Percentiles rank a stretch among this genome's conserved stretches.
Evolutionary conservation across 305 asterid genomes (phyloP).

Genomic region (Vinca major): DNA sequence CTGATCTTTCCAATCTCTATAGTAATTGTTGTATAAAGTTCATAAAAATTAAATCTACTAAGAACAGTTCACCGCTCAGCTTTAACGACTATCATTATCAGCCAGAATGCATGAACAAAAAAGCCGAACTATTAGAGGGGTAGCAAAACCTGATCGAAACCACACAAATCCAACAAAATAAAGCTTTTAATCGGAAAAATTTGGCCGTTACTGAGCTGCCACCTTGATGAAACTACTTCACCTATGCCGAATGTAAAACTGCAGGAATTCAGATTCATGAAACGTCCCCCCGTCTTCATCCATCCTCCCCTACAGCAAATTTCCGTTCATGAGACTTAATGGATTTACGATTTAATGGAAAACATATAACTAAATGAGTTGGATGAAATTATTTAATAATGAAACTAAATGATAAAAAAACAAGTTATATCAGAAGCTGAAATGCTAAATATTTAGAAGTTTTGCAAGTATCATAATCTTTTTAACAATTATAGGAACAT

Average conservation of each 20-base stretch:
- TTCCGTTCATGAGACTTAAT: constrained; percentile 1
- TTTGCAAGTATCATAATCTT: no score
- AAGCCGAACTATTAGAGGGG: no score
- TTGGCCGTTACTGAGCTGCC: background rate
- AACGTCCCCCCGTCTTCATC: background rate
- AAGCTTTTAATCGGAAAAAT: background rate
- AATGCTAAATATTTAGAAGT: no score
- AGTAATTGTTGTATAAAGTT: background rate
- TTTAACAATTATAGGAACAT: background rate
- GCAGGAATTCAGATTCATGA: background rate
- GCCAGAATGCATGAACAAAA: background rate
- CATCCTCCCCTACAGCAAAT: background rate
- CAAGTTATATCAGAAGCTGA: background rate
- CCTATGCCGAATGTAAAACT: background rate
- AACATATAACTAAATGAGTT: background rate
- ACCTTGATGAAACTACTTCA: background rate
- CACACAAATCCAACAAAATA: background rate
- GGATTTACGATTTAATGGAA: background rate
- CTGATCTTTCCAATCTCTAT: background rate
- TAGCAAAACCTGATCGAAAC: background rate
- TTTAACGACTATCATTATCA: background rate
- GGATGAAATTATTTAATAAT: no score
- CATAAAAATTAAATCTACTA: background rate
- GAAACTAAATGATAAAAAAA: background rate
- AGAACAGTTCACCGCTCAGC: background rate